Percentiles rank a stretch among this genome's conserved stretches.
phyloP scores from a whole-genome alignment of 345 rosid species.

The Trapa bicornis region DNA sequence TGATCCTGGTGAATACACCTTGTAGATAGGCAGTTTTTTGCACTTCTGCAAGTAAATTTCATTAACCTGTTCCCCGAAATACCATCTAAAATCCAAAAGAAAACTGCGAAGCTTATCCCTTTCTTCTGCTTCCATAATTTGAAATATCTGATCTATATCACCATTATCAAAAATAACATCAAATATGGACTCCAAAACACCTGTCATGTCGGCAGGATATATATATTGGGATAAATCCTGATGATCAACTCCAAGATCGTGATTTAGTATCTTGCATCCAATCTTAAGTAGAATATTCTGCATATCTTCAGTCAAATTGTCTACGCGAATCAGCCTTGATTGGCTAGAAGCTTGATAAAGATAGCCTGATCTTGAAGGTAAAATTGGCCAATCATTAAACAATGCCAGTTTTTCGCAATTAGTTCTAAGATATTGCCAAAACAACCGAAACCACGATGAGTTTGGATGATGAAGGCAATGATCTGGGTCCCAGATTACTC shows the following conservation, averaged over 20 bases:
- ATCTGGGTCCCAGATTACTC: constrained; percentile 62
- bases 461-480: constrained; percentile 49
- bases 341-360: constrained; percentile 56
- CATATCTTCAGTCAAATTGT: constrained; percentile 49
- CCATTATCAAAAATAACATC: constrained; percentile 41
- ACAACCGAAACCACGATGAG: constrained; percentile 69
- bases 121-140: constrained; percentile 45
- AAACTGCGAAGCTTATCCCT: constrained; percentile 64
- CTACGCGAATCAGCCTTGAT: constrained; percentile 58
- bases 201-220: constrained; percentile 45
- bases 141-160: constrained; percentile 20
- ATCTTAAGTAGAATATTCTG: constrained; percentile 52
- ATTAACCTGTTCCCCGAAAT: constrained; percentile 36
- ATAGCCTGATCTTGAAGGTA: constrained; percentile 74
- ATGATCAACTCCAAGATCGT: constrained; percentile 47
- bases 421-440: constrained; percentile 66
- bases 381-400: constrained; percentile 86
- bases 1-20: constrained; percentile 38
- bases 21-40: constrained; percentile 61
- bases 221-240: constrained; percentile 60
- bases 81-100: constrained; percentile 82
- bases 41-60: constrained; percentile 45
- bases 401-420: constrained; percentile 48
- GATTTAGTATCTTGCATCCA: constrained; percentile 73
- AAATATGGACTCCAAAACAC: constrained; percentile 60